A percentile compares a stretch with the other conserved stretches of the same genome.
phyloP scores from a whole-genome alignment of 2,329 filamentous ascomycete genomes.

The Lachnellula occidentalis region DNA sequence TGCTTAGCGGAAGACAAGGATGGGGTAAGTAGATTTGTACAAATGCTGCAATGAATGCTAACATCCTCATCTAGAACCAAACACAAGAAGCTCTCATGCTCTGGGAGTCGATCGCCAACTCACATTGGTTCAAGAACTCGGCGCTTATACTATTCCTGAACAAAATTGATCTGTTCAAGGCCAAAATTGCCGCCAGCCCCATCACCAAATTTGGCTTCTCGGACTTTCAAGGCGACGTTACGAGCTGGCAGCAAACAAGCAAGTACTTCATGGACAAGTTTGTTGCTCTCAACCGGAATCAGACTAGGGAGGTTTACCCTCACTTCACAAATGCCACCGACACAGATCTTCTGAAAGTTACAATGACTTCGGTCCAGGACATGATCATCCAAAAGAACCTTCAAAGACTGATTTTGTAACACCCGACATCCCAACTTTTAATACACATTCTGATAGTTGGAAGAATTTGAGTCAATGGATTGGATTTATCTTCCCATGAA shows the following conservation, averaged over 20 bases:
- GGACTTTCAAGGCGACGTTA: conserved; percentile 67
- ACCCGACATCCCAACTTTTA: neutral
- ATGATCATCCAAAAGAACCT: conserved; percentile 84
- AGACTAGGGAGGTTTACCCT: conserved; percentile 51
- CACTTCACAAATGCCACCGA: conserved; percentile 57
- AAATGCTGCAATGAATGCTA: conserved; percentile 12
- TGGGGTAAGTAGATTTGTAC: conserved; percentile 57
- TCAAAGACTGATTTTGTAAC: conserved; percentile 67
- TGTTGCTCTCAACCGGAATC: conserved; percentile 63
- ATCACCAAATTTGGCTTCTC: conserved; percentile 71
- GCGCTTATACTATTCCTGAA: conserved; percentile 80
- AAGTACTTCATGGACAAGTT: conserved; percentile 83
- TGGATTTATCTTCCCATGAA: neutral
- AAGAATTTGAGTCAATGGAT: neutral
- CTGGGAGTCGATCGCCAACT: conserved; percentile 81
- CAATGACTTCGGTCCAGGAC: conserved; percentile 80
- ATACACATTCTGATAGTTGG: neutral
- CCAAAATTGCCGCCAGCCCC: conserved; percentile 65
- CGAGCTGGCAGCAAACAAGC: conserved; percentile 68
- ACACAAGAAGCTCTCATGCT: conserved; percentile 87
- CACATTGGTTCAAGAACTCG: conserved; percentile 79
- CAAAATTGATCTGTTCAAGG: conserved; percentile 81
- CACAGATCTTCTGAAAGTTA: conserved; percentile 76
- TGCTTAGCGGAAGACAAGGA: conserved; percentile 95
- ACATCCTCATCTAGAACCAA: conserved; percentile 59